Base-by-base conservation (phyloP, 2,329 filamentous ascomycete species). In the Ilyonectria sp. region DNA sequence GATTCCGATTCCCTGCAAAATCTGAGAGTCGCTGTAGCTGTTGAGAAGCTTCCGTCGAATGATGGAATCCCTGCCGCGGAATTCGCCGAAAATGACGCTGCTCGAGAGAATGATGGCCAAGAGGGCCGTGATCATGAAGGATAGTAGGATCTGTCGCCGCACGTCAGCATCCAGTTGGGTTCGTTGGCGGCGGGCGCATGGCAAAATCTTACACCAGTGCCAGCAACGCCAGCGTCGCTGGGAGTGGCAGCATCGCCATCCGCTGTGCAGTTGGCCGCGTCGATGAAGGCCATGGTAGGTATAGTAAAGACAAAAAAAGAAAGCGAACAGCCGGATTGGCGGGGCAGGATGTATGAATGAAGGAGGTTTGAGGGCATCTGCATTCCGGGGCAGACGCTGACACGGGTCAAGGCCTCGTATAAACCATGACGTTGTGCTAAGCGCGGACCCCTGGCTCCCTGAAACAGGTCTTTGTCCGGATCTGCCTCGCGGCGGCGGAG, bases 1-100 rank as follows among this genome's bases (percentile, higher is more conserved):
- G 63, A 93, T 88, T n/a, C 88, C 90, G 76, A 92, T 92, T 46
- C 91, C 90, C 19, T 89, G 90, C 61, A 92, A 82, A 77, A 92
- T 89, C 78, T 92, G 90, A 75, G 92, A 90, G 79, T 93, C 90
- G 19, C 87, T 89, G 80, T 91, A 89, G 68, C 88, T 86, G 75
- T 87, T 88, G 55, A 93, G 86, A 2, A 93, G 83, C 76, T 91
- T 92, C 58, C 90, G 89, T 21, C 85, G 83, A 57, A 92, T 86
- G 49, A 84, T 83, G 21, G 86, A 86, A 11, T 83, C 82, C 60
- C 82, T 83, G 63, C 80, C 82, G 33, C 83, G 80, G 21, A 84
- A 77, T 68, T 90, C 87, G 63, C 86, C 83, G 60, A 91, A 75
- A 64, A 92, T 84, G 65, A 92, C 87, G 64, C 84, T 85, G 43